Percentiles rank a stretch among this genome's conserved stretches.
phyloP scores from a whole-genome alignment of 1,284 basidiomycete genomes.

The Uromyces viciae-fabae region DNA sequence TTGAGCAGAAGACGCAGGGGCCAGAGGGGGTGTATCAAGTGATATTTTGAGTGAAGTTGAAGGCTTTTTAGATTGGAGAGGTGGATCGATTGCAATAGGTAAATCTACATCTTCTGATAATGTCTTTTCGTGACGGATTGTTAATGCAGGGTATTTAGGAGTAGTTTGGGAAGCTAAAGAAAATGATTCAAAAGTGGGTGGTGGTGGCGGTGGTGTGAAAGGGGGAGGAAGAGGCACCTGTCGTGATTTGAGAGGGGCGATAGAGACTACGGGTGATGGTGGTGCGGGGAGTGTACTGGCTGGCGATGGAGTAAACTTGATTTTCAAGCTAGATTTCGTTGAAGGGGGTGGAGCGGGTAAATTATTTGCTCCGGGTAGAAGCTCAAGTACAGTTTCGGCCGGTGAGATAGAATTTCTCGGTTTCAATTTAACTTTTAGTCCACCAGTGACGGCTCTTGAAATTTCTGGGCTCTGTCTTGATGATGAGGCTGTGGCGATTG shows the following conservation, averaged over 20 bases:
- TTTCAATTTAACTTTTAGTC: constrained; percentile 38
- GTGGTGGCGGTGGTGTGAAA: constrained; percentile 12
- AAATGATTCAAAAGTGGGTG: constrained; percentile 29
- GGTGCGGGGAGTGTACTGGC: constrained; percentile 3
- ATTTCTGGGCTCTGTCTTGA: constrained; percentile 14
- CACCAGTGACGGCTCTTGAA: constrained; percentile 20
- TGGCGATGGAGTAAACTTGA: constrained; percentile 24
- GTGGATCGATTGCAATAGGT: background rate
- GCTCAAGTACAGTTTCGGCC: background rate
- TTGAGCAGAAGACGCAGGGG: background rate
- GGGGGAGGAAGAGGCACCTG: background rate
- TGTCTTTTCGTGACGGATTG: background rate
- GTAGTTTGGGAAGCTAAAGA: background rate
- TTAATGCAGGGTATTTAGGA: background rate
- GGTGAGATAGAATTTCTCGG: constrained; percentile 2
- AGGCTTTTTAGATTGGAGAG: background rate
- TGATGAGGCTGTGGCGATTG: background rate
- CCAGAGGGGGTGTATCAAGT: background rate
- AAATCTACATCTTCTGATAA: background rate
- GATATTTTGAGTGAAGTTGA: background rate
- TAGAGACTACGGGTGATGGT: constrained; percentile 12
- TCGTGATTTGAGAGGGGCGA: background rate
- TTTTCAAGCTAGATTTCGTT: constrained; percentile 21
- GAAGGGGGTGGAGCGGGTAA: constrained; percentile 13
- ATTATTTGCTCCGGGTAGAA: background rate